Base-by-base conservation (phyloP, 179 eudicot species). In the Beta macrorhiza region DNA sequence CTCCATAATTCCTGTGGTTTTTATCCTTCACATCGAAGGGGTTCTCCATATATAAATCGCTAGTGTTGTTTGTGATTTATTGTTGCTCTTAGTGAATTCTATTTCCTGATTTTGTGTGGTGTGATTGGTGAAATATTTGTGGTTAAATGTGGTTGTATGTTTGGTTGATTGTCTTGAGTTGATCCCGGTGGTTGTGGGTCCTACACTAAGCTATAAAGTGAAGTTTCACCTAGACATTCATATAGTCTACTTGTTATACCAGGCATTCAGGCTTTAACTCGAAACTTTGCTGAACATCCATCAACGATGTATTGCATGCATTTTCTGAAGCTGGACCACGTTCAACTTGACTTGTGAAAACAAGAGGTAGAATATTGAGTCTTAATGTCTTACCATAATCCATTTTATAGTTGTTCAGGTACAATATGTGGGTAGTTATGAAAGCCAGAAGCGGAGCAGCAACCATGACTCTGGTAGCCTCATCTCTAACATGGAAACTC, bases 391-490 rank as follows among this genome's bases (percentile, higher is more conserved):
- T 90, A 93, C 97, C 97, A 83, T 93, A 93, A 78, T 93, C 94
- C 84, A 93, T 83, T 73, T 85, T 53, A 49, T 86, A 93, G 84
- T 86, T 86, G 88, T 89, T 90, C 83, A 93, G 91, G 83, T 86
- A 93, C 81, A 93, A 71, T 78, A 92, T 89, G 86, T 93, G 97
- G 79, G 97, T 93, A 37, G 91, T 80, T 68, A 79, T 79, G 82
- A 93, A 93, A 74, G 96, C 96, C 78, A 89, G 67, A 72, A 93
- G 83, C 22, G 97, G 96, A 83, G 96, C 96, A 85, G 97, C 87
- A 82, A 92, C 92, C 97, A 93, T 93, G 78, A 93, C 97, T 82
- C 96, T 88, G 72, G 89, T 85, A 80, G 97, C 96, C 83, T 93
- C 97, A 77, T 78, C 83, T 79, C 87, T 89, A 58, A 93, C 87